Conservation (phyloP, 73 alveolate genomes). For the Tetrahymena elliotti region DNA sequence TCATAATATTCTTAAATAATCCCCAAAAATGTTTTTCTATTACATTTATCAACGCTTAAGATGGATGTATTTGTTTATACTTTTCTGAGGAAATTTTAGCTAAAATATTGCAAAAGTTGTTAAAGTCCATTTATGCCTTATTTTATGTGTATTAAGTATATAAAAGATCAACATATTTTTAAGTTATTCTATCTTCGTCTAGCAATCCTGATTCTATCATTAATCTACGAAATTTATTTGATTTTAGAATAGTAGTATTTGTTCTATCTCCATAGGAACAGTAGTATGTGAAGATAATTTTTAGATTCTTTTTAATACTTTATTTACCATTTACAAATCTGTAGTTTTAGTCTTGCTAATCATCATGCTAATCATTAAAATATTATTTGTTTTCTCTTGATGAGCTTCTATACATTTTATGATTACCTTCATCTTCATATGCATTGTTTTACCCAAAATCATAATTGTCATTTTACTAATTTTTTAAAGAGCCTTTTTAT, state of each 20-base stretch:
- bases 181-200: not conserved
- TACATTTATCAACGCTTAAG: not conserved
- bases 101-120: not conserved
- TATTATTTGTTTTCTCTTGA: not conserved
- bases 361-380: not conserved
- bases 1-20: not conserved
- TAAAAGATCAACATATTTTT: not conserved
- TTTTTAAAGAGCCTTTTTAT: not conserved
- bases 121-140: not conserved
- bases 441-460: not conserved
- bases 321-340: not conserved
- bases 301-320: not conserved
- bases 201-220: not conserved
- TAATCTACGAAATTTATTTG: not conserved
- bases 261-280: not conserved
- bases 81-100: not conserved
- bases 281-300: not conserved
- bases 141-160: not conserved
- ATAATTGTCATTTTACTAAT: not conserved
- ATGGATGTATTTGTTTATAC: not conserved
- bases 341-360: not conserved
- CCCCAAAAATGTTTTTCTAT: not conserved
- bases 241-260: not conserved
- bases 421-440: not conserved
- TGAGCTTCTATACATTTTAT: not conserved